Percentiles rank a stretch among this genome's conserved stretches.
Conservation (phyloP, 2,329 filamentous ascomycete genomes). For the Trichoderma guizhouense region DNA sequence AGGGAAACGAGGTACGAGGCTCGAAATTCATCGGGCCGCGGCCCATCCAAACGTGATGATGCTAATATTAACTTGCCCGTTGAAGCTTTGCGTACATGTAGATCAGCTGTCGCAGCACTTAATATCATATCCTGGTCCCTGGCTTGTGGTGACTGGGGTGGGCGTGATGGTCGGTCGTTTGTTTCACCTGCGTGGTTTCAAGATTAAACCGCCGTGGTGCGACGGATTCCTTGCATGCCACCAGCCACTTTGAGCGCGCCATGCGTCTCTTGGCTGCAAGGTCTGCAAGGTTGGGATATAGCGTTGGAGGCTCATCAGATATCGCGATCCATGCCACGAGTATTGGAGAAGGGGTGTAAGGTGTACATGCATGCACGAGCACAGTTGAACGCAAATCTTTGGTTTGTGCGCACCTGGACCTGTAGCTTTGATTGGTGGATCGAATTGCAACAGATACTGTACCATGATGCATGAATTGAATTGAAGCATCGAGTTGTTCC, state of each 20-base stretch:
- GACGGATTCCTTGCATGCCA: slow-evolving; percentile 7
- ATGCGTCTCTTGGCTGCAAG: background rate
- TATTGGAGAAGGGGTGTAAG: background rate
- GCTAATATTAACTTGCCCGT: background rate
- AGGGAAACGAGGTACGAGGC: background rate
- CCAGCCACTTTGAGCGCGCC: slow-evolving; percentile 9
- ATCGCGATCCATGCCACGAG: slow-evolving; percentile 11
- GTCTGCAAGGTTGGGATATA: background rate
- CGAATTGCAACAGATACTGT: background rate
- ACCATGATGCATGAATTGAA: background rate
- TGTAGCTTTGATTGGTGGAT: background rate
- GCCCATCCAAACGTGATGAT: background rate
- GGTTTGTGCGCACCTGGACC: background rate
- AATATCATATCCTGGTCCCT: slow-evolving; percentile 1
- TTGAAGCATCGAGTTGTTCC: background rate
- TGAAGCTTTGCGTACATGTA: background rate
- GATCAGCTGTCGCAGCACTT: slow-evolving; percentile 2
- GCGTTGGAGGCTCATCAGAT: slow-evolving; percentile 14
- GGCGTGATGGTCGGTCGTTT: slow-evolving; percentile 9
- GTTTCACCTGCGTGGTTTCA: slow-evolving; percentile 15
- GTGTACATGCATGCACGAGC: background rate
- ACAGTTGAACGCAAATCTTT: background rate
- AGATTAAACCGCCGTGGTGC: slow-evolving; percentile 8
- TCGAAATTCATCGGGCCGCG: background rate
- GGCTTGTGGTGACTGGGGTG: background rate